Conservation (phyloP, 2,329 filamentous ascomycete genomes). For the Geoglossum cookeanum region DNA sequence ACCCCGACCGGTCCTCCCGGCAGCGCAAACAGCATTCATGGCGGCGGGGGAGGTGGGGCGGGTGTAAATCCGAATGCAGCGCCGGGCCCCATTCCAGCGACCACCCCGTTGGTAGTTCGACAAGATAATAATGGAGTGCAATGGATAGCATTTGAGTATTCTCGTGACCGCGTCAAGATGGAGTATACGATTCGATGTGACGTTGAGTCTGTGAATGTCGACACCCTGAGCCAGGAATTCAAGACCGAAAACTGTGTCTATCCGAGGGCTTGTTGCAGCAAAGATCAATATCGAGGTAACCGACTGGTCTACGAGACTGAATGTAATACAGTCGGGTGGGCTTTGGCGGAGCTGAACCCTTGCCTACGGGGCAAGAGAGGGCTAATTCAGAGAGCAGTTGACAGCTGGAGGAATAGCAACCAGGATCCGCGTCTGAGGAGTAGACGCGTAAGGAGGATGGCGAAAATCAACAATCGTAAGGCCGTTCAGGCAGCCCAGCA, state of each 20-base stretch:
- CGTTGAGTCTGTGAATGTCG: constrained; percentile 87
- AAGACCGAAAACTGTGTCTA: constrained; percentile 98
- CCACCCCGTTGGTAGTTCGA: constrained; percentile 79
- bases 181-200: constrained; percentile 98
- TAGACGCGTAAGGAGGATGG: constrained; percentile 80
- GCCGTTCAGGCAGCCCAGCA: constrained; percentile 24
- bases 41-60: constrained; percentile 1
- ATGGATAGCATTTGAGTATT: constrained; percentile 98
- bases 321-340: constrained; percentile 99
- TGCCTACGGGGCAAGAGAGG: constrained; percentile 83
- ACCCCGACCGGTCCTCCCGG: constrained; percentile 19
- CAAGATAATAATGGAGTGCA: constrained; percentile 95
- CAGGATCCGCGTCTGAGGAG: constrained; percentile 84
- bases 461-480: constrained; percentile 84
- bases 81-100: constrained; percentile 89
- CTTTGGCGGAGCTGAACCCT: constrained; percentile 79
- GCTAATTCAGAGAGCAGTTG: constrained; percentile 87
- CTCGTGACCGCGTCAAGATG: constrained; percentile 93
- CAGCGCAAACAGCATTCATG: constrained; percentile 16
- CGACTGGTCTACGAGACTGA: constrained; percentile 92
- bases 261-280: constrained; percentile 79
- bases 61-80: constrained; percentile 51
- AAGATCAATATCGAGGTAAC: constrained; percentile 93
- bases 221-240: constrained; percentile 69
- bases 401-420: constrained; percentile 98